Base-by-base conservation (phyloP, 495 filamentous ascomycete genomes). In the Neurospora sp. region DNA sequence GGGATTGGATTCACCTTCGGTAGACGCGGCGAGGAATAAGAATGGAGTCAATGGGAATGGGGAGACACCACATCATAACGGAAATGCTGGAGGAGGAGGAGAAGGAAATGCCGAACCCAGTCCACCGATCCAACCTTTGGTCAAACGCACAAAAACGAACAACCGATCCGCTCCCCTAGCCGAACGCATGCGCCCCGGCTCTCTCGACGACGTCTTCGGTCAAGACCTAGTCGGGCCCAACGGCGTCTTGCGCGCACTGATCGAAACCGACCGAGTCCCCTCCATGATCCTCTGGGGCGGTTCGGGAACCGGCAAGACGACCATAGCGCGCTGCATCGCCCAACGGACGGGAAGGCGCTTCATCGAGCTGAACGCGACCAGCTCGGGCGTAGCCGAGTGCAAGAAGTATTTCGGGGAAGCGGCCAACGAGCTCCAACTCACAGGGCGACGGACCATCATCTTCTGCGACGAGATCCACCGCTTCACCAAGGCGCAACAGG, bases 391-490 rank as follows among this genome's bases (percentile, higher is more conserved):
- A n/a, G 93, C 88, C 18, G 95, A 98, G 78, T 94, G 83, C 86
- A 99, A 98, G 84, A 97, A 96, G 87, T 88, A 97, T 42, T 98
- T 98, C 75, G 82, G 82, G 70, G 94, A 98, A 77, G 93, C 96
- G 5, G 90, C 88, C 75, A 93, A 89, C 78, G 96, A 99, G 81
- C 82, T 96, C 66, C 82, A 85, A 6, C 81, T 99, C 40, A 96
- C 93, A 0, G 94, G 94, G 11, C 86, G 94, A 40, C 94, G 93
- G 82, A 98, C 96, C 5, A 97, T 99, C 76, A 90, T 99, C 75
- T 99, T 98, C 82, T 98, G 95, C 83, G 95, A 98, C 81, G 95
- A 98, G 82, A 97, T 98, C 71, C 95, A 98, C 80, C 89, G 95
- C 5, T 98, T 98, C 84, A 92, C 89, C 69, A 98, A 97, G 79